Evolutionary conservation across 2,329 filamentous ascomycete species (phyloP), one percentile per base, ranked within the genome.

Genomic region (Aplosporella prunicola): DNA sequence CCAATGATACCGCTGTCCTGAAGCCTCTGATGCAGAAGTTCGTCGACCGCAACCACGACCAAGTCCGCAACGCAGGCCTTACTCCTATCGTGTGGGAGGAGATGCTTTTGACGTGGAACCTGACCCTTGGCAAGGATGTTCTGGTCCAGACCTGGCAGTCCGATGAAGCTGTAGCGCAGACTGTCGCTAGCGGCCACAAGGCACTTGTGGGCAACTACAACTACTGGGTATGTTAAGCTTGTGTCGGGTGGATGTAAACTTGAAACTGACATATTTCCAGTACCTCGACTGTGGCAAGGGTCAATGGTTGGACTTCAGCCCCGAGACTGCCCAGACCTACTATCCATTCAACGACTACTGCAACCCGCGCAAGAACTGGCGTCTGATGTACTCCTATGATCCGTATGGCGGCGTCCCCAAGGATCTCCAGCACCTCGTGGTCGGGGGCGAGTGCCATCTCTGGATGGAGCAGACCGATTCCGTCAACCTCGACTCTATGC

Each of bases 21-120:
- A 71, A 75, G 51, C 83, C 86, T 2, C 68, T 91, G 15, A 71
- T 94, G 55, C 84, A 93, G 55, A 74, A 71, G 40, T 86, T 93
- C 53, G 66, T 93, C 45, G 73, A 83, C 55, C 70, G 72, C 46
- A 78, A 79, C 49, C 82, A 88, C 56, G 67, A 61, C 20, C 74
- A 78, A 30, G 67, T 91, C 26, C 66, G 75, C 30, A 62, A 69
- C 28, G 67, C 71, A 5, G 80, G 80, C 4, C 62, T 93, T 35
- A 73, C 71, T 5, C 84, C 86, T 0, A 65, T 93, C 15, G 82
- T 88, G 1, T 93, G 87, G 87, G 85, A 94, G 57, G 87, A 93
- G 58, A 86, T 91, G 69, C 66, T 85, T 1, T 65, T 82, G 8
- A 68, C 78, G 16, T 93, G 84, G 80, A 82, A 88, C 53, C 63